Evolutionary conservation across 1,284 basidiomycete species (phyloP), one percentile per base, ranked within the genome.

Genomic region (Ustilago hordei): DNA sequence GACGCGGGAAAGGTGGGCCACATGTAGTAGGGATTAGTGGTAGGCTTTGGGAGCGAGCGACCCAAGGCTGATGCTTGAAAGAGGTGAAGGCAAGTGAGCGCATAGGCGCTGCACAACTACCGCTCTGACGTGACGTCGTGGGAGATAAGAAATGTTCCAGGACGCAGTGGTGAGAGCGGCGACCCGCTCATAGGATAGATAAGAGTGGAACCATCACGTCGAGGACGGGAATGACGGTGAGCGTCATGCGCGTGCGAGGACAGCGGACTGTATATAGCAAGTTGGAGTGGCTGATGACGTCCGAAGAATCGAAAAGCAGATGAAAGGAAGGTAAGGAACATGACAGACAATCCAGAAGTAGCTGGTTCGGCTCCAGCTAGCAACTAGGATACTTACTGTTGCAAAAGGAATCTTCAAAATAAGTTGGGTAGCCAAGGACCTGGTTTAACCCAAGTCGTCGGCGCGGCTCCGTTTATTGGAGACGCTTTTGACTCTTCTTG

Each of bases 401-500:
- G 53, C 61, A 65, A 39, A 32, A 66, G 63, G 59, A 32, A 56
- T 50, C 64, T 76, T 76, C 74, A 76, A 76, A 68, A 76, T 55
- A 65, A 41, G 50, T 31, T 39, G 47, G 11, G 15, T 55, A 55
- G 45, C 48, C 19, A 41, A 58, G 52, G 55, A 58, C 54, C 47
- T 43, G 64, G 55, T 48, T 41, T 69, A 76, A 53, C 74, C 74
- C 65, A 76, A 55, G 62, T 76, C 74, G 55, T 56, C 65, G 9
- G 65, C 62, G 59, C 69, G 64, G 62, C 62, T 69, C 65, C 69
- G 54, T 56, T 68, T 68, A 28, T 50, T 28, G 28, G 59, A 41
- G 54, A 50, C 64, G 43, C 64, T 55, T 59, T 43, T 64, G 32
- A 28, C 31, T 41, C 62, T 65, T 54, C 74, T 68, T 39, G 69